phyloP scores from a whole-genome alignment of 2,329 filamentous ascomycete genomes.

The Alternaria gaisen region DNA sequence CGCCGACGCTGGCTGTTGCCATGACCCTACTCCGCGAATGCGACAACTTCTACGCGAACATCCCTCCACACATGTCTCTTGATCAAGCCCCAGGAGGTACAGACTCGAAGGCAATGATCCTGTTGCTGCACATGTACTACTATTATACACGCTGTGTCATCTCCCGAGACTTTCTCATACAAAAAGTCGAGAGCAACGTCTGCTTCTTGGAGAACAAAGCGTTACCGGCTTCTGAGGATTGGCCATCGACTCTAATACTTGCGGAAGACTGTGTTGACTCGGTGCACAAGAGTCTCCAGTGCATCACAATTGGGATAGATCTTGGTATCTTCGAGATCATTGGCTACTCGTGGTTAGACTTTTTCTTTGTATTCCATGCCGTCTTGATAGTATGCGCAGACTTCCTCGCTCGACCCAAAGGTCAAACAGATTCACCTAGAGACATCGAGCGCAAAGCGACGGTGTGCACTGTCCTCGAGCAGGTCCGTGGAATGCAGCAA shows the following conservation, averaged over 20 bases:
- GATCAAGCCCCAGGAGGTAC: slow-evolving; percentile 16
- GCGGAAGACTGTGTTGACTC: slow-evolving; percentile 41
- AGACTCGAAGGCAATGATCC: slow-evolving; percentile 24
- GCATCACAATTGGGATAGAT: slow-evolving; percentile 26
- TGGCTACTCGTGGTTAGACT: slow-evolving; percentile 32
- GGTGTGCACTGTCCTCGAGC: slow-evolving; percentile 29
- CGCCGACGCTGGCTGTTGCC: slow-evolving; percentile 29
- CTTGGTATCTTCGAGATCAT: slow-evolving; percentile 29
- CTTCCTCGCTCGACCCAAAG: slow-evolving; percentile 36
- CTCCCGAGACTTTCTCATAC: slow-evolving; percentile 35
- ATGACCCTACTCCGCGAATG: slow-evolving; percentile 32
- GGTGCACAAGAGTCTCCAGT: slow-evolving; percentile 33
- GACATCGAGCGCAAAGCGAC: slow-evolving; percentile 33
- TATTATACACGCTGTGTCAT: slow-evolving; percentile 36
- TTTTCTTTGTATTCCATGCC: slow-evolving; percentile 39
- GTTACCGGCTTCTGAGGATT: slow-evolving; percentile 19
- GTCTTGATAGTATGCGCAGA: slow-evolving; percentile 38
- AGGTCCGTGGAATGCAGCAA: slow-evolving; percentile 27
- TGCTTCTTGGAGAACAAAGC: slow-evolving; percentile 22
- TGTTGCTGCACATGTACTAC: slow-evolving; percentile 36
- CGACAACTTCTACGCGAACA: slow-evolving; percentile 24
- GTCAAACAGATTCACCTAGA: slow-evolving; percentile 25
- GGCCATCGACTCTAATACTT: slow-evolving; percentile 24
- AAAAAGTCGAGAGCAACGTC: slow-evolving; percentile 35
- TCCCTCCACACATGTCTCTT: slow-evolving; percentile 25